Conservation (phyloP, 306 rosid genomes). For the Corylus americana region DNA sequence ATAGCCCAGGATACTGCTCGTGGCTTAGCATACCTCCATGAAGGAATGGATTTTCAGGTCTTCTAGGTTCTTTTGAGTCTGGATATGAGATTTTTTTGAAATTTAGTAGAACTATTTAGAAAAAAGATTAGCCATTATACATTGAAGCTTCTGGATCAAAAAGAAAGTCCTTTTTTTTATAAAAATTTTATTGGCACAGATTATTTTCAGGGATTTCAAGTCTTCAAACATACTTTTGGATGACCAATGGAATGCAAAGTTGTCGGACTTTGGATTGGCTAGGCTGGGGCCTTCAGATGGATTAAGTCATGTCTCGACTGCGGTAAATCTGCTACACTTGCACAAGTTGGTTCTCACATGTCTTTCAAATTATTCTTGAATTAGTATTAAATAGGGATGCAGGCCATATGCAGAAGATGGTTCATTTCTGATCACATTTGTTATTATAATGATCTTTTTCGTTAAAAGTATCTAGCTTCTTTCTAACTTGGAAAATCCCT, state of each 20-base stretch:
- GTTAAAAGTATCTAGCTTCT: background rate
- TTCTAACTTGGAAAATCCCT: background rate
- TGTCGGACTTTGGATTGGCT: slow-evolving; percentile 62
- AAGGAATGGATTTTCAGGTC: slow-evolving; percentile 76
- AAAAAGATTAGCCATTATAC: background rate
- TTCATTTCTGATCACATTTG: background rate
- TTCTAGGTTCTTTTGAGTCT: background rate
- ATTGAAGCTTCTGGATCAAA: background rate
- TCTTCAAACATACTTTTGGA: slow-evolving; percentile 62
- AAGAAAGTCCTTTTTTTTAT: background rate
- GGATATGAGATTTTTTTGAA: background rate
- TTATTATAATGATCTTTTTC: background rate
- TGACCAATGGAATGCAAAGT: slow-evolving; percentile 57
- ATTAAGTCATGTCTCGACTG: slow-evolving; percentile 54
- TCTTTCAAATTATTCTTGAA: background rate
- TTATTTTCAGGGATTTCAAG: slow-evolving; percentile 65
- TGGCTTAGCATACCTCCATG: slow-evolving; percentile 68
- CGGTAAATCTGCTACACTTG: slow-evolving; percentile 31
- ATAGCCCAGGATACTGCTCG: slow-evolving; percentile 67
- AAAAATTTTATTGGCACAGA: slow-evolving; percentile 29
- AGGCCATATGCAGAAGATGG: background rate
- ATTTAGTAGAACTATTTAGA: background rate
- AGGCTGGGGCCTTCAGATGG: slow-evolving; percentile 64
- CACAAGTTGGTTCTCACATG: background rate
- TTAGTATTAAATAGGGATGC: background rate